A percentile compares a stretch with the other conserved stretches of the same genome.
phyloP scores from a whole-genome alignment of 2,329 filamentous ascomycete genomes.

The Beauveria varroae region DNA sequence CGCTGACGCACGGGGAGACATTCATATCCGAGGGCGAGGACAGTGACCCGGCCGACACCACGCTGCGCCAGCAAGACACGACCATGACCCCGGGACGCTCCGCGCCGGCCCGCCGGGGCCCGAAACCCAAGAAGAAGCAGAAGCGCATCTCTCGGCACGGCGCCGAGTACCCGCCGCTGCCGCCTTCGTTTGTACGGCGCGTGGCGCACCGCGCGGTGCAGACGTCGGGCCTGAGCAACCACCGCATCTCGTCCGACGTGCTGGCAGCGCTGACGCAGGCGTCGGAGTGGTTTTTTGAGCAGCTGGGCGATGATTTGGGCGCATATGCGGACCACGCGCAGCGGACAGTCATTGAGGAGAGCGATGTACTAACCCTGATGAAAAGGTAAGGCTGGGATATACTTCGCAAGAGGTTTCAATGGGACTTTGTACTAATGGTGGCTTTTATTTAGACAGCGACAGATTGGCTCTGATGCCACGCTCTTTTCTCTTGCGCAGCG shows the following conservation, averaged over 20 bases:
- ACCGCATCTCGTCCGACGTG: slow-evolving; percentile 66
- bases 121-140: slow-evolving; percentile 24
- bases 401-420: too few species aligned
- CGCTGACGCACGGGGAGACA: not conserved
- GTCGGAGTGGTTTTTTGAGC: slow-evolving; percentile 88
- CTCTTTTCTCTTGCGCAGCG: slow-evolving; percentile 80
- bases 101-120: slow-evolving; percentile 10
- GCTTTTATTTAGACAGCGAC: slow-evolving; percentile 58
- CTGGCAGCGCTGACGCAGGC: slow-evolving; percentile 70
- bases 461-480: slow-evolving; percentile 63
- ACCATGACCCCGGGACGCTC: slow-evolving; percentile 3
- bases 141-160: slow-evolving; percentile 59
- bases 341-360: slow-evolving; percentile 78
- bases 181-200: slow-evolving; percentile 64
- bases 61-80: not conserved
- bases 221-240: slow-evolving; percentile 55
- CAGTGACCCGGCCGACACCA: slow-evolving; percentile 8
- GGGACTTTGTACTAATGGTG: slow-evolving; percentile 5
- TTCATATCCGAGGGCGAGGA: slow-evolving; percentile 9
- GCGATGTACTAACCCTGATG: slow-evolving; percentile 75
- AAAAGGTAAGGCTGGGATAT: slow-evolving; percentile 55
- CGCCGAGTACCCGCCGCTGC: slow-evolving; percentile 68
- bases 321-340: slow-evolving; percentile 77
- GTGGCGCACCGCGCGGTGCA: slow-evolving; percentile 64
- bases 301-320: slow-evolving; percentile 70